These are phyloP conservation scores for Globomyces pollinis-pini DNA, from an alignment of 192 early-diverging fungal genomes.

Conservation along the genomic window DNA sequence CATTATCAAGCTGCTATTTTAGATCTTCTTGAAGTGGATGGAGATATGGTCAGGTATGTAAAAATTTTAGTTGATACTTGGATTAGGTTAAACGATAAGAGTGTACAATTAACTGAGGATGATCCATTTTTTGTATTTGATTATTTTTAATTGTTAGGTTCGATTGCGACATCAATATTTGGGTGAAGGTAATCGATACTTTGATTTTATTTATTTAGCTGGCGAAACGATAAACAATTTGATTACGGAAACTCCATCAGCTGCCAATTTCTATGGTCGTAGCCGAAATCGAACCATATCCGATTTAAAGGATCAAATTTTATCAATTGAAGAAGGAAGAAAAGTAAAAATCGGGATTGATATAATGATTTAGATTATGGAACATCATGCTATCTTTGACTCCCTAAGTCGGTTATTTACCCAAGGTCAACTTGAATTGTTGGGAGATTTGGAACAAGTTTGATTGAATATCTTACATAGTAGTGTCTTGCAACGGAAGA, in stretches of 20 bases:
- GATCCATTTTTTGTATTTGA: constrained; percentile 17
- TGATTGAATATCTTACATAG: background rate
- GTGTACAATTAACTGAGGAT: background rate
- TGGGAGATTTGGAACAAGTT: constrained; percentile 41
- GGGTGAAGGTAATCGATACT: too few relatives aligned
- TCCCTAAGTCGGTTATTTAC: too few relatives aligned
- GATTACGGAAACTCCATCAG: constrained; percentile 10
- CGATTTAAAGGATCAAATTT: too few relatives aligned
- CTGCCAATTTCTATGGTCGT: background rate
- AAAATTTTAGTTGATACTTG: background rate
- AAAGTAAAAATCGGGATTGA: too few relatives aligned
- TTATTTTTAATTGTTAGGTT: constrained; percentile 54
- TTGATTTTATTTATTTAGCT: too few relatives aligned
- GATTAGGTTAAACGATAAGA: background rate
- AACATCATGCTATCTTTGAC: too few relatives aligned
- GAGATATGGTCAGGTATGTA: constrained; percentile 49
- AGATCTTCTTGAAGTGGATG: constrained; percentile 67
- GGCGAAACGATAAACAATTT: constrained; percentile 18
- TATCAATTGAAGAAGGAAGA: too few relatives aligned
- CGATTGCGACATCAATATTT: constrained; percentile 27
- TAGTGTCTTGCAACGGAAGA: constrained; percentile 62
- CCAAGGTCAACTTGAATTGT: too few relatives aligned
- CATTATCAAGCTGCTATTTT: constrained; percentile 73
- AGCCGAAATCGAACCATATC: background rate
- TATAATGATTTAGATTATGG: too few relatives aligned